These are phyloP conservation scores for Sugiyamaella pinicola DNA, from an alignment of 1,139 yeast genomes.

Conservation along the genomic window DNA sequence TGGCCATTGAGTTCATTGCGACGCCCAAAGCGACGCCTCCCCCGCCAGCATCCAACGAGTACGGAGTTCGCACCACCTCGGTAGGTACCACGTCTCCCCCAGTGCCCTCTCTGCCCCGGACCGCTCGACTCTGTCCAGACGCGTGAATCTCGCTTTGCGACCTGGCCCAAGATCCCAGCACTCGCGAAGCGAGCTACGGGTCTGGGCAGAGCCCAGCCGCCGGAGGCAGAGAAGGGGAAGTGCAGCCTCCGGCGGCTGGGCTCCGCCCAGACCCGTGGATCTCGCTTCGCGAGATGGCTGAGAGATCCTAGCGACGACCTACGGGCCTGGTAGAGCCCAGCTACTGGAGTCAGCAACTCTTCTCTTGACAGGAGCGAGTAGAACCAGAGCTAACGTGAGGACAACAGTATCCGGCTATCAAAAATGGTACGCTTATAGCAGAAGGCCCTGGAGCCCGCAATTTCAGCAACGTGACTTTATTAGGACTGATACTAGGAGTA, in stretches of 20 bases:
- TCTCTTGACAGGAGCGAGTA: not conserved
- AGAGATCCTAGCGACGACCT: not conserved
- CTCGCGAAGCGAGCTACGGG: not conserved
- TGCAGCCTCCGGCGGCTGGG: slow-evolving; percentile 9
- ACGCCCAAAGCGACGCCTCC: slow-evolving; percentile 61
- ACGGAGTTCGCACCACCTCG: slow-evolving; percentile 65
- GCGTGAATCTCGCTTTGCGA: not conserved
- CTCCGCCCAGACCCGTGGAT: not conserved
- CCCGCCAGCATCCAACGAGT: slow-evolving; percentile 52
- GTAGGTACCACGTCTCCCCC: slow-evolving; percentile 35
- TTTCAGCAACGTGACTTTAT: slow-evolving; percentile 65
- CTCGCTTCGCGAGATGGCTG: not conserved
- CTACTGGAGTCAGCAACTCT: slow-evolving; percentile 7
- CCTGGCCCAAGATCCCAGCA: not conserved
- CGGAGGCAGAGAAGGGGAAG: too few species aligned
- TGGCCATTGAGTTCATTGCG: slow-evolving; percentile 50
- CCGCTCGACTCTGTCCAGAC: not conserved
- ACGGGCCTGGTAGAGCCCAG: not conserved
- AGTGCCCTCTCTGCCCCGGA: slow-evolving; percentile 1
- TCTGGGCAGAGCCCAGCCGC: slow-evolving; percentile 5
- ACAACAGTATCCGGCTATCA: slow-evolving; percentile 66
- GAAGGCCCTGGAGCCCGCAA: slow-evolving; percentile 87
- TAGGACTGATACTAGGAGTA: slow-evolving; percentile 55
- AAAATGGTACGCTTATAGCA: slow-evolving; percentile 86
- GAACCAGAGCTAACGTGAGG: not conserved